Conservation (phyloP, 2,329 filamentous ascomycete species). For the Pseudogymnoascus sp. region DNA sequence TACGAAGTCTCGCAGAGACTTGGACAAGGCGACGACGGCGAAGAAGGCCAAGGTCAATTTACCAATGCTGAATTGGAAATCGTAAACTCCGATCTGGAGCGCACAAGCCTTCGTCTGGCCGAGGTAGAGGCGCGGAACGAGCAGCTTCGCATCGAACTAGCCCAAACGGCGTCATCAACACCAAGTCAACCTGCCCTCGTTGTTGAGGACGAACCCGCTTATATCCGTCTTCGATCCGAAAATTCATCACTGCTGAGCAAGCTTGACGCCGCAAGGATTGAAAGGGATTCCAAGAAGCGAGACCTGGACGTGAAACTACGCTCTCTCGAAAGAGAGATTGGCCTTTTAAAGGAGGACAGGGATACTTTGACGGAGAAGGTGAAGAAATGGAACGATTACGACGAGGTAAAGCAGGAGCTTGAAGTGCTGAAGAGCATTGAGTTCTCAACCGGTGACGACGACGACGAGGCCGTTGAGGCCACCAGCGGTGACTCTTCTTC, state of each 20-base stretch:
- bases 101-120: conserved; percentile 75
- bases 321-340: conserved; percentile 69
- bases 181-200: conserved; percentile 50
- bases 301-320: conserved; percentile 67
- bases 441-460: conserved; percentile 83
- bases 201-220: conserved; percentile 82
- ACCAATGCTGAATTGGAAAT: conserved; percentile 89
- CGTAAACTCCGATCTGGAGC: conserved; percentile 81
- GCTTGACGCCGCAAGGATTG: conserved; percentile 72
- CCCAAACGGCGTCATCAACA: conserved; percentile 71
- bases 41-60: conserved; percentile 54
- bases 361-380: conserved; percentile 73
- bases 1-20: conserved; percentile 93
- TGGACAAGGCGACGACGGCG: conserved; percentile 58
- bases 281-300: conserved; percentile 72
- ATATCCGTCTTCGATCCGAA: conserved; percentile 80
- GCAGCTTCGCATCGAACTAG: conserved; percentile 80
- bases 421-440: conserved; percentile 97
- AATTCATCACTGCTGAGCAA: conserved; percentile 88
- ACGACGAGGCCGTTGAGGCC: conserved; percentile 41
- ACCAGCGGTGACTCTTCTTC: conserved; percentile 40
- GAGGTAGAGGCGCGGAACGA: conserved; percentile 93
- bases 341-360: conserved; percentile 67
- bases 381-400: conserved; percentile 86
- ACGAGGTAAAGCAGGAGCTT: conserved; percentile 90